Evolutionary conservation across 371 early-diverging fungal species (phyloP), one percentile per base, ranked within the genome.

Genomic region (Syncephalastrum racemosum): DNA sequence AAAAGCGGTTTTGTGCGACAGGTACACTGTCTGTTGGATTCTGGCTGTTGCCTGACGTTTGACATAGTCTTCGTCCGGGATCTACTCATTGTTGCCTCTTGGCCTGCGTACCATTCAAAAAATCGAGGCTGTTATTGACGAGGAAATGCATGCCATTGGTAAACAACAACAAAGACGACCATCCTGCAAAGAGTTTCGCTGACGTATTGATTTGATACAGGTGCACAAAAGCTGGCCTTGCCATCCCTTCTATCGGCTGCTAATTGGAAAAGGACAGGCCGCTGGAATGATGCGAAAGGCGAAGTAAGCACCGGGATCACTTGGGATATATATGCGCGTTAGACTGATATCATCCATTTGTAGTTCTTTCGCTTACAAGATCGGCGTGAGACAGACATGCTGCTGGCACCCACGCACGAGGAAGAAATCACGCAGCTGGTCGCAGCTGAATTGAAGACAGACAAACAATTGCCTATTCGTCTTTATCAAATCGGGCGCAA

Each of bases 401-500:
- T 90, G 31, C 68, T 96, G 20, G 89, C 90, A 2, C 96, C 96
- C 0, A 96, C 96, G 1, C 93, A 93, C 59, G 96, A 96, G 64
- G 96, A 96, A 64, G 96, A 96, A 61, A 86, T 96, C 46, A 92
- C 96, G 0, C 66, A 66, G 3, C 60, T 94, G 15, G 85, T 94
- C 13, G 90, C 83, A 3, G 50, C 69, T 22, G 85, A 88, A 40
- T 74, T 92, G 3, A 61, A 77, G 45, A 84, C 91, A 14, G 75
- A 83, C 44, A 79, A 87, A 14, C 89, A 91, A 54, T 71, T 93
- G 16, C 96, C 96, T 0, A 70, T 94, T 25, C 83, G 92, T 7
- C 77, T 94, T 25, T 96, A 93, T 73, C 96, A 96, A 64, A 91
- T 91, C n/a, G 90, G 88, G 15, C 77, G 84, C 45, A 95, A 94